Conservation (phyloP, 2,329 filamentous ascomycete genomes). For the Fusarium sp. region DNA sequence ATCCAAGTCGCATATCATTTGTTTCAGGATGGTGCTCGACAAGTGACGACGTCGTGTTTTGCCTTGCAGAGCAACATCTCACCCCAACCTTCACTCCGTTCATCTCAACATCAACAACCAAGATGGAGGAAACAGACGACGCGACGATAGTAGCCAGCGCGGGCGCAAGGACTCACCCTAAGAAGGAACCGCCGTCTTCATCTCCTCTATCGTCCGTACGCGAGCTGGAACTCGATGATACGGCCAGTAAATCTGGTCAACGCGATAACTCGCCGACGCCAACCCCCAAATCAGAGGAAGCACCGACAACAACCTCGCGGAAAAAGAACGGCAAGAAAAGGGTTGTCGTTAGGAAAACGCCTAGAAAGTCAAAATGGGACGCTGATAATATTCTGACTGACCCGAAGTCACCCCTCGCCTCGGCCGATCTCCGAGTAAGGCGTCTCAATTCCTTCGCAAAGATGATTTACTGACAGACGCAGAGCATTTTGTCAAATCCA, state of each 20-base stretch:
- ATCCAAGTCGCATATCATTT: neutral
- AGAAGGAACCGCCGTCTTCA: neutral
- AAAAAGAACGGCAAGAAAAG: constrained; percentile 39
- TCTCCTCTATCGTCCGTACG: constrained; percentile 30
- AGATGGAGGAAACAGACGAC: constrained; percentile 12
- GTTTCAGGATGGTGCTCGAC: neutral
- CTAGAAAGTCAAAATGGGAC: constrained; percentile 49
- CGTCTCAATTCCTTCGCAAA: neutral
- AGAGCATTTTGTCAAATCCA: constrained; percentile 51
- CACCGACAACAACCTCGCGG: neutral
- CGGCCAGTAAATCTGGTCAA: constrained; percentile 3
- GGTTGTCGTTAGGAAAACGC: constrained; percentile 34
- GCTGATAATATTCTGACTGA: constrained; percentile 49
- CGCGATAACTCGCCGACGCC: constrained; percentile 28
- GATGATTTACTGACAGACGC: neutral
- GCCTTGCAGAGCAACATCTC: neutral
- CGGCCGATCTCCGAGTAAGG: constrained; percentile 49
- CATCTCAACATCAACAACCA: neutral
- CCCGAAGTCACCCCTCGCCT: constrained; percentile 51
- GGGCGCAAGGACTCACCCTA: neutral
- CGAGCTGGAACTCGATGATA: constrained; percentile 8
- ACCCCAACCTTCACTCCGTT: neutral
- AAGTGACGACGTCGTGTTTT: neutral
- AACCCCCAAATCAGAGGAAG: constrained; percentile 4
- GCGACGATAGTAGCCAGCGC: constrained; percentile 2